Base-by-base conservation (phyloP, 2,329 filamentous ascomycete species). In the Hypoxylon sp. region DNA sequence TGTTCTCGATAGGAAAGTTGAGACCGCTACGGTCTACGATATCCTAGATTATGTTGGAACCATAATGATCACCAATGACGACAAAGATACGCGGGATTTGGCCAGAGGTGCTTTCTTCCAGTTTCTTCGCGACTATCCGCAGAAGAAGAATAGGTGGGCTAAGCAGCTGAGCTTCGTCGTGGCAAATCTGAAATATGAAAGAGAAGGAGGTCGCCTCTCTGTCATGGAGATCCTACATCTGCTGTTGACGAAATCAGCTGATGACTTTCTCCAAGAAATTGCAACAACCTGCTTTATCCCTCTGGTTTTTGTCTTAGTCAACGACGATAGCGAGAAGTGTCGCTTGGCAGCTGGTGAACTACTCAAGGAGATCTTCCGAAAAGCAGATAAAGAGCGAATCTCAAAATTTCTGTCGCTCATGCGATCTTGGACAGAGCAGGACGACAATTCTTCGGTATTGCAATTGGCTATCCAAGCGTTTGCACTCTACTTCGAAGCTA, bases 61-160 rank as follows among this genome's bases (percentile, higher is more conserved):
- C 2, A 91, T 98, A 78, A 98, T 98, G 94, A 92, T 99, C 62
- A 97, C 92, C 48, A 98, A 98, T 76, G 93, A 97, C 69, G 94
- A 97, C 73, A 91, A 92, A 73, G 90, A 92, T 70, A 95, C 95
- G 2, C 89, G 96, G 57, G 93, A 98, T 77, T 84, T 97, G 38
- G 94, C 95, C 13, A 87, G 96, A 62, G 93, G 93, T 19, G 91
- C 93, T 13, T 99, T 97, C 80, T 91, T 97, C 79, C 93, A 98
- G 72, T 99, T 99, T 81, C 83, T 99, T 61, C 89, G 94, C 71
- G 94, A 98, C 59, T 99, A 98, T 76, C 95, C 96, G 0, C 96
- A 98, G 78, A 93, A 92, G 75, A 94, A 94, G 79, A 92, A 90
- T 69, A 87, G 96, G 13, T 97, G 96, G 90, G 87, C 88, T 41